Base-by-base conservation (phyloP, 805 yeast species). In the Zygoascus biomembranicola region DNA sequence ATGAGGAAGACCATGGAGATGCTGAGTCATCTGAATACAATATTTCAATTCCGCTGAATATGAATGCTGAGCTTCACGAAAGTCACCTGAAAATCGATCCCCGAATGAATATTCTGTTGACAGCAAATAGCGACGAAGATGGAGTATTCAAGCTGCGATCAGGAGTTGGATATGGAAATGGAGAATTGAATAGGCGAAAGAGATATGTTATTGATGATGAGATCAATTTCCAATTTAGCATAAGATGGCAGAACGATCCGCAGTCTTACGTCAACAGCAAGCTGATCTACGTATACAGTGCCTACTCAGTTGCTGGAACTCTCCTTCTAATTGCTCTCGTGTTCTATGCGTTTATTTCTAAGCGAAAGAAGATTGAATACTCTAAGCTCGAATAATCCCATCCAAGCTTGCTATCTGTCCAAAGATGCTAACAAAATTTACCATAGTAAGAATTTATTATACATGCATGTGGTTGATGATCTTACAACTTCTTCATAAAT, bases 141-240 rank as follows among this genome's bases (percentile, higher is more conserved):
- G 39, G 14, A 28, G 19, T 16, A 8, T 18, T 20, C 52, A 48
- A 23, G 51, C 13, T 37, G 18, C 43, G 32, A 31, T 74, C 82
- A 45, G 80, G 82, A 1, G 66, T 77, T 37, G 84, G 81, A 2
- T 83, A 78, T 70, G 75, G 85, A 10, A 71, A 85, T 5, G 79
- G 85, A 3, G 76, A 84, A 1, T 43, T 57, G 10, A 73, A 85
- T 55, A 14, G 5, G 18, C 20, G 14, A 19, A 14, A 46, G 6
- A 20, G 49, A 13, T 74, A 77, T 41, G 81, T 82, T 18, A 85
- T 85, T 64, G 90, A 90, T 18, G 86, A 82, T 60, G 66, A 69
- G 28, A 69, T 85, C 52, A 75, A 84, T 9, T 64, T 85, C 32
- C 74, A 73, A 50, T 74, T 85, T 56, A 79, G 83, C 28, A 76